phyloP scores from a whole-genome alignment of 257 asterid genomes.

The Apocynum venetum region DNA sequence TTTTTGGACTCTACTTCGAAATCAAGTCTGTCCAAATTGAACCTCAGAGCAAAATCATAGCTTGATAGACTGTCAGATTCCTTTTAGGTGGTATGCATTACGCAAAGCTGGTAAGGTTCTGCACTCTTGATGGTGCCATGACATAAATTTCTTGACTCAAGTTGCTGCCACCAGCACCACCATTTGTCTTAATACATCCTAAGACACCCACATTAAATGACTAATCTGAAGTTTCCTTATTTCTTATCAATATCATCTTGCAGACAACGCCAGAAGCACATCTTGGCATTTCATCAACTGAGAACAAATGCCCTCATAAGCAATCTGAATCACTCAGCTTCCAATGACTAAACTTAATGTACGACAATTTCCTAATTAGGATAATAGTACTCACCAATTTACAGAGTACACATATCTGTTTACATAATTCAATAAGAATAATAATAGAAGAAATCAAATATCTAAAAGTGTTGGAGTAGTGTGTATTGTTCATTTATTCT shows the following conservation, averaged over 20 bases:
- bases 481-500: no score
- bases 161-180: not conserved
- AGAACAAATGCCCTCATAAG: not conserved
- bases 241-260: not conserved
- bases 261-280: not conserved
- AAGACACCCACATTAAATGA: not conserved
- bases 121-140: not conserved
- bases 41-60: not conserved
- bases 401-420: not conserved
- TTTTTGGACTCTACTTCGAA: not conserved
- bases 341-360: not conserved
- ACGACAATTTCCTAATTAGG: not conserved
- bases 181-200: not conserved
- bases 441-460: not conserved
- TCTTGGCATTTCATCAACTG: not conserved
- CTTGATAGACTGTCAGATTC: not conserved
- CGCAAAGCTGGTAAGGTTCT: not conserved
- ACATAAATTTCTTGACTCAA: not conserved
- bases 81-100: not conserved
- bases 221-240: not conserved
- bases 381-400: not conserved
- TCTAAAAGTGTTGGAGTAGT: not conserved
- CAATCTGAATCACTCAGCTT: not conserved
- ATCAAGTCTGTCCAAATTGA: not conserved
- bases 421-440: not conserved